Evolutionary conservation across 192 early-diverging fungal species (phyloP), one percentile per base, ranked within the genome.

Genomic region (Backusella luteola): DNA sequence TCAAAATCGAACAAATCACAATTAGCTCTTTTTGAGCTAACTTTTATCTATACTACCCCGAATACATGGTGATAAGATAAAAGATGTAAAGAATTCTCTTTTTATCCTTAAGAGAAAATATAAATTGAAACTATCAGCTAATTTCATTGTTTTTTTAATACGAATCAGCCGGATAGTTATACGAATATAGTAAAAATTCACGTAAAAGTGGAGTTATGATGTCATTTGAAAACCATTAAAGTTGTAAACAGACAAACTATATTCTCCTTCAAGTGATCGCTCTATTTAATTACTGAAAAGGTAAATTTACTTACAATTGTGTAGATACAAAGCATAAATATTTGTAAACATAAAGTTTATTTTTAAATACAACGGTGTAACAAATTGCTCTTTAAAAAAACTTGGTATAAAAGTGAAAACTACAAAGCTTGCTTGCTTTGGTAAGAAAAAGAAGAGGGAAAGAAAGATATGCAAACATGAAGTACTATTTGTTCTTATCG

Each of bases 281-380:
- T 59, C 21, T 59, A 23, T 59, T 56, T 26, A 53, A 53, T 19
- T 8, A 59, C 23, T 59, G 21, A 26, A 26, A 23, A 12, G 11
- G 6, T 26, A 59, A 59, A 59, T 59, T 23, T 59, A 21, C 17
- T n/a, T 49, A 36, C n/a, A 69, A 4, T 41, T 41, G 19, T 38
- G 34, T 69, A 23, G 15, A 69, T 36, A 69, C 23, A 69, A 35
- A 6, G 5, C 8, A 39, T 41, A 21, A 36, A 36, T 38, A 41
- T 69, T 63, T 63, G 56, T 63, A 29, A 29, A 29, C n/a, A 63
- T 14, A 63, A 11, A 63, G 56, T 63, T 63, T 63, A 29, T 63
- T 63, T 63, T 63, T 63, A 63, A 63, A 63, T 29, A 63, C 56
- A 63, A 63, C 56, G 56, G 56, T 23, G 8, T 63, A 63, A 63